These are phyloP conservation scores for Apophysomyces trapeziformis DNA, from an alignment of 371 early-diverging fungal species.

Conservation along the genomic window DNA sequence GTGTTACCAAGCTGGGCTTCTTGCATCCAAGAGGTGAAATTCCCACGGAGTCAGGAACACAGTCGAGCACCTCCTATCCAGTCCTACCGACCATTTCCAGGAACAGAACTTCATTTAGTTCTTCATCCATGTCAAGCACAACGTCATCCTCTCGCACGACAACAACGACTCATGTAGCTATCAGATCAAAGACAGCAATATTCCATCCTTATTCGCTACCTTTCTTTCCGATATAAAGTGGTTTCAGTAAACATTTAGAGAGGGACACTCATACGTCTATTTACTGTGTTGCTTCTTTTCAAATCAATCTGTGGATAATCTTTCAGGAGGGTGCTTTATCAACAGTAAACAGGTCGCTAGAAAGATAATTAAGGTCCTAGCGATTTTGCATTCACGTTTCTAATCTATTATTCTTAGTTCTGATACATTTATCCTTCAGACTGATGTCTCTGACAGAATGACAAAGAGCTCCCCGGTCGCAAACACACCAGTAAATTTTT, in stretches of 20 bases:
- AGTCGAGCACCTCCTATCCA: neutral
- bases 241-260: no score
- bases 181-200: neutral
- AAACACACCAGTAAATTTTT: no score
- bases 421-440: no score
- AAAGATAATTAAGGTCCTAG: slow-evolving; percentile 14
- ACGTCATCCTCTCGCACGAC: neutral
- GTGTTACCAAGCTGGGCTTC: slow-evolving; percentile 12
- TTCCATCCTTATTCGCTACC: neutral
- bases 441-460: no score
- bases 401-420: no score
- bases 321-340: no score
- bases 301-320: no score
- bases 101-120: neutral
- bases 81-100: neutral
- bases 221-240: neutral
- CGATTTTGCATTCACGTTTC: neutral
- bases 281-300: no score
- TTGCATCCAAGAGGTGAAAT: slow-evolving; percentile 7
- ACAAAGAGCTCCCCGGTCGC: no score
- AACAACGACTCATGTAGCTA: neutral
- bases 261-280: no score
- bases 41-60: neutral
- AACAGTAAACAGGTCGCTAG: no score
- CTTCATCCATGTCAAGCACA: neutral